Base-by-base conservation (phyloP, 2,329 filamentous ascomycete species). In the Thielaviopsis cerberus region DNA sequence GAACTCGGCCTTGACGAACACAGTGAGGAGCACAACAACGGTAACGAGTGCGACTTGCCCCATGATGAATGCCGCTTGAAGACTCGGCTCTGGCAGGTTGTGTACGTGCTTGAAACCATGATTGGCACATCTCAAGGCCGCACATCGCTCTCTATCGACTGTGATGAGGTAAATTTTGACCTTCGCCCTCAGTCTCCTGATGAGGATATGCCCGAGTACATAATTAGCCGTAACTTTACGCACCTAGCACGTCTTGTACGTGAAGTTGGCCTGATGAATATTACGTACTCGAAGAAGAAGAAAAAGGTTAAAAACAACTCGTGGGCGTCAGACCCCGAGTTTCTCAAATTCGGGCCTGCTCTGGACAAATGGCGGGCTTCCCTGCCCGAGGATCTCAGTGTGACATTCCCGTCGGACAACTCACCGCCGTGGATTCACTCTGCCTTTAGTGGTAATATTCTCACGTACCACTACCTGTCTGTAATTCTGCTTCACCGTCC, bases 1-100 rank as follows among this genome's bases (percentile, higher is more conserved):
- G 91, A 96, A 67, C 74, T 97, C 30, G 88, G 89, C 22, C 74
- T 97, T 5, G 83, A 96, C 66, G 88, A 95, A 63, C 91, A 97
- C 70, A 82, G 82, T 62, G 82, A 86, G 60, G 80, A 83, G 51
- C 92, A 97, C 68, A 78, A 83, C 62, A 78, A 80, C 56, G 86
- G 85, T 23, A 79, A 78, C 57, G 69, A 77, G 0, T 97, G 92
- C 67, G 82, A 79, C 4, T 82, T 82, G 20, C 77, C 75, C 59
- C 73, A 79, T 0, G 74, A 81, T 6, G 91, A 97, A 55, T 97
- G 91, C 67, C 75, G 87, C 60, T 80, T 89, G 25, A 90, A 89
- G 66, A 94, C 83, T 17, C 79, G 91, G 53, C 80, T 96, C 30
- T 97, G 91, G 91, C 90, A 96, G 68, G 84, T 83, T 1, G 78